Percentiles rank a stretch among this genome's conserved stretches.
phyloP scores from a whole-genome alignment of 164 flowering plant species.

The Umbellularia californica region DNA sequence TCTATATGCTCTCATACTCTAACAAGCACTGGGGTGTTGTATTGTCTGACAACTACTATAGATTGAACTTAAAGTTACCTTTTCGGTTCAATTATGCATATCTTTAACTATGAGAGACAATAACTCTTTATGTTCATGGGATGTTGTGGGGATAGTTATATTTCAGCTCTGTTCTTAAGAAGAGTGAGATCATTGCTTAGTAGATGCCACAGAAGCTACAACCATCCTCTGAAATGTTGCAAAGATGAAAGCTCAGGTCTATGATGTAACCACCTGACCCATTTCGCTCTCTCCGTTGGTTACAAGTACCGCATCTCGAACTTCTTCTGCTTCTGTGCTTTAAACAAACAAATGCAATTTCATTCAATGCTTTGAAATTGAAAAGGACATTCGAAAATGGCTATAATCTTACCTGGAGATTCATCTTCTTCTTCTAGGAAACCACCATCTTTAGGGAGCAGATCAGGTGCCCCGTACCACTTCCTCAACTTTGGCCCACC shows the following conservation, averaged over 20 bases:
- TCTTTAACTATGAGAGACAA: not conserved
- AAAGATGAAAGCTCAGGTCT: not conserved
- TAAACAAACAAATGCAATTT: constrained; percentile 7
- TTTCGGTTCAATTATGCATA: not conserved
- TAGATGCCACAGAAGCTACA: not conserved
- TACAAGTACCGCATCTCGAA: constrained; percentile 81
- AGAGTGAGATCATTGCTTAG: not conserved
- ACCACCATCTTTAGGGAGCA: constrained; percentile 59
- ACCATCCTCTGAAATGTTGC: not conserved
- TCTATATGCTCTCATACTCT: not conserved
- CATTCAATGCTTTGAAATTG: constrained; percentile 2
- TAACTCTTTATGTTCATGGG: not conserved
- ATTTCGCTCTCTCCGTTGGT: constrained; percentile 90
- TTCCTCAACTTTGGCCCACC: constrained; percentile 96
- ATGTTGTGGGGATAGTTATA: not conserved
- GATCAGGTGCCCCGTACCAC: constrained; percentile 97
- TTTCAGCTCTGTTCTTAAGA: not conserved
- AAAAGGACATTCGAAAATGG: not conserved
- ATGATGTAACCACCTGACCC: constrained; percentile 61
- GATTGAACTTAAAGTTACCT: not conserved
- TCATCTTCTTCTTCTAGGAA: constrained; percentile 44
- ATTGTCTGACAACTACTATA: not conserved
- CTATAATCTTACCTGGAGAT: constrained; percentile 31
- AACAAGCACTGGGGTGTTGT: not conserved
- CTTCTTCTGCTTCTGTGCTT: constrained; percentile 48